phyloP scores from a whole-genome alignment of 164 flowering plant genomes.

The Echeveria elegans region DNA sequence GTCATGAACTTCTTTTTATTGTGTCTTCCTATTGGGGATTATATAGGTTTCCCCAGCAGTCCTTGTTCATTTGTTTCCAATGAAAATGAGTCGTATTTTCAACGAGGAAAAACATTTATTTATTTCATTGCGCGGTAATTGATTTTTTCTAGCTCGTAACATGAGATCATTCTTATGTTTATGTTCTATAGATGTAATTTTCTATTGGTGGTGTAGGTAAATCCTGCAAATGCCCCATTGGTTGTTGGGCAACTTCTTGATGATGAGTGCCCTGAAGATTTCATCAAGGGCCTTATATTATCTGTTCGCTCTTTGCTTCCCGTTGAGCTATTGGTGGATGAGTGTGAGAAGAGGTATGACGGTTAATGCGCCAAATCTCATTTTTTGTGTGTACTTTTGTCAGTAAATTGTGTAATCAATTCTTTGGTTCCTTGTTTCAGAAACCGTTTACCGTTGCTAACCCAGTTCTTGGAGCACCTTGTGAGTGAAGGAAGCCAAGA shows the following conservation, averaged over 20 bases:
- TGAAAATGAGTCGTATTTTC: too few relatives aligned
- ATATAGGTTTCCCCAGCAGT: too few relatives aligned
- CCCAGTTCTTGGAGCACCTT: conserved; percentile 98
- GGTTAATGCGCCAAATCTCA: too few relatives aligned
- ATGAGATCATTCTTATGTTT: too few relatives aligned
- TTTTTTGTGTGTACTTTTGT: too few relatives aligned
- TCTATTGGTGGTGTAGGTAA: conserved; percentile 40
- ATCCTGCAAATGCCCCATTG: conserved; percentile 94
- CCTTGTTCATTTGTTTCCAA: neutral
- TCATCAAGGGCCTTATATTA: conserved; percentile 82
- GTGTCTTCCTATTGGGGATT: too few relatives aligned
- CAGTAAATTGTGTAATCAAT: too few relatives aligned
- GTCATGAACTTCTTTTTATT: too few relatives aligned
- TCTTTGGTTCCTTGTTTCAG: conserved; percentile 32
- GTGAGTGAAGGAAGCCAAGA: conserved; percentile 99
- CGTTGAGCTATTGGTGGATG: conserved; percentile 96
- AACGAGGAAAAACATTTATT: too few relatives aligned
- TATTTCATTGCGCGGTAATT: too few relatives aligned
- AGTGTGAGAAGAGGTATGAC: conserved; percentile 97
- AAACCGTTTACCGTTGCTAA: conserved; percentile 89
- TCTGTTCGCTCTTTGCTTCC: conserved; percentile 93
- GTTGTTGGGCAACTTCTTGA: conserved; percentile 96
- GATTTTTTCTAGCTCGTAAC: too few relatives aligned
- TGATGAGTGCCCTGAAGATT: conserved; percentile 99
- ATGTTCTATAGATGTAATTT: neutral